These are phyloP conservation scores for Amphichorda felina DNA, from an alignment of 2,329 filamentous ascomycete species.

Conservation along the genomic window DNA sequence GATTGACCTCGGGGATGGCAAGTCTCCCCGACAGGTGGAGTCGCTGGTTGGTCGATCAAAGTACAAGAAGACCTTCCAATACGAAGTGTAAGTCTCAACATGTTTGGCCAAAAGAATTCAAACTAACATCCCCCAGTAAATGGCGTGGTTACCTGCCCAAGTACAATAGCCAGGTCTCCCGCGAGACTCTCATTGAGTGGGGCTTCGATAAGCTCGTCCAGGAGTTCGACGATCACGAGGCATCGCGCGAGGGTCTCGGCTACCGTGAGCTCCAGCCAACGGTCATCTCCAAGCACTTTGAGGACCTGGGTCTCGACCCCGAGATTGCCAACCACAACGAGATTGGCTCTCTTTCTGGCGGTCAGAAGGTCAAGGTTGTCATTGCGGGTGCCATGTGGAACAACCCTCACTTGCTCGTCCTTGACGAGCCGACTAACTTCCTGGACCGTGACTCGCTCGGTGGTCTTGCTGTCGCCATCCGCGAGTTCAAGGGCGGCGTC, in stretches of 20 bases:
- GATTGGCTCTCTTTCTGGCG: slow-evolving; percentile 89
- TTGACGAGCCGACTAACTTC: slow-evolving; percentile 99
- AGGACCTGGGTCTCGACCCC: slow-evolving; percentile 88
- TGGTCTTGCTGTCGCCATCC: slow-evolving; percentile 92
- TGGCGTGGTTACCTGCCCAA: slow-evolving; percentile 85
- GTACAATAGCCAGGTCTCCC: slow-evolving; percentile 83
- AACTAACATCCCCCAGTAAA: slow-evolving; percentile 44
- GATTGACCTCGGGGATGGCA: slow-evolving; percentile 76
- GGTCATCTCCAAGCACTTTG: slow-evolving; percentile 95
- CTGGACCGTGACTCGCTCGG: slow-evolving; percentile 95
- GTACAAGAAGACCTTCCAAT: slow-evolving; percentile 98
- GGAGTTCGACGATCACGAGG: slow-evolving; percentile 97
- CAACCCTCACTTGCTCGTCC: slow-evolving; percentile 92
- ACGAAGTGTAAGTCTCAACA: slow-evolving; percentile 60
- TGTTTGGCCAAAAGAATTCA: neutral
- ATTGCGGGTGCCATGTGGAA: slow-evolving; percentile 97
- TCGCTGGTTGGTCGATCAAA: slow-evolving; percentile 91
- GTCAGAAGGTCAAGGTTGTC: slow-evolving; percentile 98
- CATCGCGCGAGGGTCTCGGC: slow-evolving; percentile 93
- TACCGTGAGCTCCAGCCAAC: slow-evolving; percentile 90
- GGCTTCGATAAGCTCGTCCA: slow-evolving; percentile 92
- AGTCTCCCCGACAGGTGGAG: slow-evolving; percentile 67
- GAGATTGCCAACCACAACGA: slow-evolving; percentile 99
- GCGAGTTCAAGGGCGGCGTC: slow-evolving; percentile 95
- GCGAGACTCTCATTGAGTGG: slow-evolving; percentile 75